These are phyloP conservation scores for Fereydounia khargensis DNA, from an alignment of 1,284 basidiomycete species.

Conservation along the genomic window DNA sequence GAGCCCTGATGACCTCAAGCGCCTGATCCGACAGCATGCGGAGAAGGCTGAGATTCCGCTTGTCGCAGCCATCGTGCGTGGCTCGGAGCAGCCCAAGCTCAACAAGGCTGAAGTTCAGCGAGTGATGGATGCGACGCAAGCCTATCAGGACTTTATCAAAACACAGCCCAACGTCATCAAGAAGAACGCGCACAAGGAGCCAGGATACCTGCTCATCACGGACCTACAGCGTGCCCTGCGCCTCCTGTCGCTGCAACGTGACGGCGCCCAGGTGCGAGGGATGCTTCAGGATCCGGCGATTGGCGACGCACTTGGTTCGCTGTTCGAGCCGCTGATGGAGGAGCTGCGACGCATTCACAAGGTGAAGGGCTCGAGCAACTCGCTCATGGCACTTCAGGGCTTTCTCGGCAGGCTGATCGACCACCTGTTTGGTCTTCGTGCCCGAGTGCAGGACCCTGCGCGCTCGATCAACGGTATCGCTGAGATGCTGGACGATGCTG, in stretches of 20 bases:
- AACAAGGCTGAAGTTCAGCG: slow-evolving; percentile 49
- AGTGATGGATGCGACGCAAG: slow-evolving; percentile 44
- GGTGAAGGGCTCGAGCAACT: slow-evolving; percentile 33
- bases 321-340: slow-evolving; percentile 48
- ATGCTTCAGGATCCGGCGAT: slow-evolving; percentile 47
- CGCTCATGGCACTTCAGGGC: slow-evolving; percentile 26
- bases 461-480: slow-evolving; percentile 45
- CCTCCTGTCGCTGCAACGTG: slow-evolving; percentile 46
- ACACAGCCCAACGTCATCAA: slow-evolving; percentile 32
- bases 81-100: slow-evolving; percentile 49
- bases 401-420: slow-evolving; percentile 41
- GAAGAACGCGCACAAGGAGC: slow-evolving; percentile 42
- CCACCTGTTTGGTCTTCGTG: slow-evolving; percentile 43
- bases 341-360: slow-evolving; percentile 42
- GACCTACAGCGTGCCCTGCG: slow-evolving; percentile 47
- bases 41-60: slow-evolving; percentile 46
- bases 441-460: slow-evolving; percentile 47
- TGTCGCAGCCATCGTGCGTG: slow-evolving; percentile 52
- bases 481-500: slow-evolving; percentile 45
- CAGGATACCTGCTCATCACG: slow-evolving; percentile 41
- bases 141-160: slow-evolving; percentile 43
- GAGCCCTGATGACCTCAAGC: slow-evolving; percentile 47
- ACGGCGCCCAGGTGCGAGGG: slow-evolving; percentile 50
- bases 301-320: slow-evolving; percentile 28
- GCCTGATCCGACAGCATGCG: slow-evolving; percentile 49